Evolutionary conservation across 352 stramenopile species (phyloP), one percentile per base, ranked within the genome.

Genomic region (Phytopythium delawarense): DNA sequence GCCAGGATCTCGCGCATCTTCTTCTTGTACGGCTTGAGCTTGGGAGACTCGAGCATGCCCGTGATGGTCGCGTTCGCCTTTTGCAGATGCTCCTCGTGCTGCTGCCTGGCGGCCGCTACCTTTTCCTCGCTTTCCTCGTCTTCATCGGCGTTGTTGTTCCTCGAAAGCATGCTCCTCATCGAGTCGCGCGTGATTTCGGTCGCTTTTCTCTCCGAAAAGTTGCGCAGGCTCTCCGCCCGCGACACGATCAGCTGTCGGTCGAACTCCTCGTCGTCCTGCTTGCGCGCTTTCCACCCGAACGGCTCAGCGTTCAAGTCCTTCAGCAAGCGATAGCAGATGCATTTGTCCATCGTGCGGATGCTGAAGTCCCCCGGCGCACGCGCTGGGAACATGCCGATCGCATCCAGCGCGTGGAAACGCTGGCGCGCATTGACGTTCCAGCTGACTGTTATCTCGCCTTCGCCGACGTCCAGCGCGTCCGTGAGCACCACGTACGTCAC

Each of bases 331-430:
- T 83, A 88, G 58, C 78, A 88, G 16, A 88, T 79, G 25, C 78
- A 88, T 20, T 88, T 67, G 15, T 84, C 70, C 76, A 88, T 84
- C 2, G 70, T 76, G 2, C 70, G 70, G 0, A 70, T 50, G 4
- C 34, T 64, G 7, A 64, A 39, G 40, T 81, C 76, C 2, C 71
- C 74, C 0, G 70, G 42, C 9, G 68, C 63, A 11, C 74, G 65
- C 1, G 69, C 72, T 0, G 75, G 72, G 58, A 88, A 88, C 76
- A 88, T 86, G 4, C 76, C 78, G 48, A 88, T 83, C 5, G 76
- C 76, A 54, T 88, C 78, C 4, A 79, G 66, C 11, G 72, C 76
- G 53, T 88, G 76, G 59, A 86, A 88, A 0, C 78, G 70, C 61
- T 84, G 76, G 0, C 49, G 59, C 0, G 78, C 76, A 39, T 88